These are phyloP conservation scores for Saturnispora galanensis DNA, from an alignment of 805 yeast species.

Conservation along the genomic window DNA sequence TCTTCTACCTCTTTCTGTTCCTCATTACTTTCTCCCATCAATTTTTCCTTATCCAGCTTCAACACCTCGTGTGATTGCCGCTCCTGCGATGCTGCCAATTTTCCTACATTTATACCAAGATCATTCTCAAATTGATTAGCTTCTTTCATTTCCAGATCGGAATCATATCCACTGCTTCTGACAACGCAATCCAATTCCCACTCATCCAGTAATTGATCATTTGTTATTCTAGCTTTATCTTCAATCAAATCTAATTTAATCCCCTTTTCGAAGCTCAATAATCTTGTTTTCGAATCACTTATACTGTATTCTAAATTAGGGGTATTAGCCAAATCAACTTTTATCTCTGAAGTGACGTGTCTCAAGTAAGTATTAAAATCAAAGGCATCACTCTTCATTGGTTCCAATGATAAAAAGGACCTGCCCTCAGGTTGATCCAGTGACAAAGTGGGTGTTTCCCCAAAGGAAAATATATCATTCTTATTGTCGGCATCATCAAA, in stretches of 20 bases:
- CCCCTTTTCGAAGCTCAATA: constrained; percentile 1
- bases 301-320: background rate
- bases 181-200: constrained; percentile 14
- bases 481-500: background rate
- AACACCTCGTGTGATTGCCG: background rate
- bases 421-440: background rate
- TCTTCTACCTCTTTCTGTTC: too few species aligned
- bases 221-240: constrained; percentile 12
- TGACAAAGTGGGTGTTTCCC: background rate
- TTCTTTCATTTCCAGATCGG: constrained; percentile 11
- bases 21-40: too few species aligned
- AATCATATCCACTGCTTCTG: constrained; percentile 12
- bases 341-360: constrained; percentile 15
- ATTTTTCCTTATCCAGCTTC: background rate
- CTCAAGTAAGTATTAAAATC: constrained; percentile 23
- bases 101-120: constrained; percentile 3
- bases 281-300: background rate
- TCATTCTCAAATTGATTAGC: constrained; percentile 21
- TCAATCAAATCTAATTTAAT: constrained; percentile 1
- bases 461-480: constrained; percentile 5
- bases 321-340: background rate
- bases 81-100: constrained; percentile 2
- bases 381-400: constrained; percentile 12
- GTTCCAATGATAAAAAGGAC: constrained; percentile 2
- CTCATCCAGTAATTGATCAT: constrained; percentile 7